Conservation (phyloP, 441 rosid genomes). For the Adansonia rubrostipa region DNA sequence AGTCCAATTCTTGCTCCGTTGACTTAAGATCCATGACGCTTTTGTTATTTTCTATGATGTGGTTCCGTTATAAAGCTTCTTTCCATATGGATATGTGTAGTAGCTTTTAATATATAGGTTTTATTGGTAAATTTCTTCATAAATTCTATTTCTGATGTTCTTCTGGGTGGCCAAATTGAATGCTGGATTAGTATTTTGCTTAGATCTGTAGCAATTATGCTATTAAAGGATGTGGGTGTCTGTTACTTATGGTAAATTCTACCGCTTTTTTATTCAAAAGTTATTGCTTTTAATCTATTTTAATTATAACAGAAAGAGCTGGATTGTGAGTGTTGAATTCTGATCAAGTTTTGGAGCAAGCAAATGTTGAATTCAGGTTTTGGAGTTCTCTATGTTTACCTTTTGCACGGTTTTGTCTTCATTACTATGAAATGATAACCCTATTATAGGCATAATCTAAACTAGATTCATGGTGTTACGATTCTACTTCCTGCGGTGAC, state of each 20-base stretch:
- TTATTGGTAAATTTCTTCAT: neutral
- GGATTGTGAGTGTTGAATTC: constrained; percentile 12
- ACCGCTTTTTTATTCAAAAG: neutral
- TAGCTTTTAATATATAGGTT: neutral
- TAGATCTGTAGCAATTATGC: neutral
- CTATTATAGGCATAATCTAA: neutral
- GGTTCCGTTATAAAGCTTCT: neutral
- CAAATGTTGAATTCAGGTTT: neutral
- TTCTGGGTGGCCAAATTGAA: neutral
- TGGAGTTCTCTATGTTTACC: neutral
- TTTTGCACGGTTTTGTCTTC: neutral
- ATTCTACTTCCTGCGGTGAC: neutral
- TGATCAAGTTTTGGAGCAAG: neutral
- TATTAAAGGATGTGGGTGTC: neutral
- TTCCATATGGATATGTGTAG: neutral
- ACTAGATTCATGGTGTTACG: neutral
- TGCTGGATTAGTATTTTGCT: neutral
- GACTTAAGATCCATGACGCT: neutral
- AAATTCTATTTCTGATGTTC: neutral
- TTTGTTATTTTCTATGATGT: neutral
- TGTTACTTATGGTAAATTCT: neutral
- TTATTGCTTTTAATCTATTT: neutral
- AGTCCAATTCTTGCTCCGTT: neutral
- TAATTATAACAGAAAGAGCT: neutral
- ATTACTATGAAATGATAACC: neutral